A percentile compares a stretch with the other conserved stretches of the same genome.
Evolutionary conservation across 192 early-diverging fungal species (phyloP).

Genomic region (Allomyces arbusculus): DNA sequence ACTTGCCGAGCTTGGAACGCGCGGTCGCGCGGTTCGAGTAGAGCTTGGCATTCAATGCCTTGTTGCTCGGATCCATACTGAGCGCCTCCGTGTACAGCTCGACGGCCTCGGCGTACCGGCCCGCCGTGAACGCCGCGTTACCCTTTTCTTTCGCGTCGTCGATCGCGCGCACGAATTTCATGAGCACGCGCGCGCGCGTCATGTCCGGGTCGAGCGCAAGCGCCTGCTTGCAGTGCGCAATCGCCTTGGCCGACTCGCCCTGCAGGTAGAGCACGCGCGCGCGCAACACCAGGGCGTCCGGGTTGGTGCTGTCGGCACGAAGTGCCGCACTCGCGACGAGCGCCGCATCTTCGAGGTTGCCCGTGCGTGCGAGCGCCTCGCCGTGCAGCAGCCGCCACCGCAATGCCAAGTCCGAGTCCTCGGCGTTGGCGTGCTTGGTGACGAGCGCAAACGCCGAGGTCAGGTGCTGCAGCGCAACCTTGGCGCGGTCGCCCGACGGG

Average conservation of each 20-base stretch:
- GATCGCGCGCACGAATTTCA: slow-evolving; percentile 38
- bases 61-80: slow-evolving; percentile 40
- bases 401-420: slow-evolving; percentile 18
- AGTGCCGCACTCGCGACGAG: slow-evolving; percentile 39
- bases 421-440: not conserved
- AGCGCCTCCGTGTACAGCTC: slow-evolving; percentile 45
- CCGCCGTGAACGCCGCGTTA: slow-evolving; percentile 48
- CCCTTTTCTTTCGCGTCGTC: slow-evolving; percentile 47
- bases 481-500: slow-evolving; percentile 4
- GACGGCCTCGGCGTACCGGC: slow-evolving; percentile 34
- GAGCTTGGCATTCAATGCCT: slow-evolving; percentile 39
- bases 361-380: slow-evolving; percentile 37
- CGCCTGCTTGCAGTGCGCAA: slow-evolving; percentile 31
- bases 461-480: too few species aligned
- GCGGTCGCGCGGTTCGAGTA: slow-evolving; percentile 60
- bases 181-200: slow-evolving; percentile 33
- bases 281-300: slow-evolving; percentile 44
- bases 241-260: slow-evolving; percentile 34
- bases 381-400: slow-evolving; percentile 46
- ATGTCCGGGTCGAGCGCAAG: slow-evolving; percentile 63
- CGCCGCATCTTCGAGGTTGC: slow-evolving; percentile 40
- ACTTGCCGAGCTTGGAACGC: slow-evolving; percentile 35
- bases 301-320: slow-evolving; percentile 35
- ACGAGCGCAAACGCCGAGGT: too few species aligned
- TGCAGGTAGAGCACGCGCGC: slow-evolving; percentile 49